Percentiles rank a stretch among this genome's conserved stretches.
phyloP scores from a whole-genome alignment of 225 moss, liverwort and hornwort species.

The Pleurozium schreberi region DNA sequence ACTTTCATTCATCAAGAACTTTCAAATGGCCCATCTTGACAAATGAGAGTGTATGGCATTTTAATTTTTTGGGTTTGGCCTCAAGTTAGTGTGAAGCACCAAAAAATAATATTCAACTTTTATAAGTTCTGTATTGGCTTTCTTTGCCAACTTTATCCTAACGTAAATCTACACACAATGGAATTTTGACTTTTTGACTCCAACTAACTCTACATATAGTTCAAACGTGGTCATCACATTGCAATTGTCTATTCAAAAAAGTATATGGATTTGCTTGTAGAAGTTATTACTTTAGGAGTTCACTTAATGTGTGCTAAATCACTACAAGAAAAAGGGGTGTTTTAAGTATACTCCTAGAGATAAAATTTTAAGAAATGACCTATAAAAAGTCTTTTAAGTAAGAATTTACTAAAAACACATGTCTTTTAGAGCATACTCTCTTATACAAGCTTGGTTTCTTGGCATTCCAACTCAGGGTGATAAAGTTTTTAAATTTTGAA shows the following conservation, averaged over 20 bases:
- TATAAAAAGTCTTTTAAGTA: too few species aligned
- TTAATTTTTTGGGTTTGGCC: not conserved
- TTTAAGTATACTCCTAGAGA: too few species aligned
- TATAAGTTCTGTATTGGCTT: not conserved
- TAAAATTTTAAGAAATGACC: not conserved
- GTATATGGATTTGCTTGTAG: accelerated
- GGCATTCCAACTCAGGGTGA: too few species aligned
- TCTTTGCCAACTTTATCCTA: not conserved
- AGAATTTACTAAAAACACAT: too few species aligned
- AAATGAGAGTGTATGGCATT: not conserved
- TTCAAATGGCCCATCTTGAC: not conserved
- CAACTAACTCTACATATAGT: accelerated
- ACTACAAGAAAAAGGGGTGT: not conserved
- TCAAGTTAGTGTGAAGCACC: accelerated
- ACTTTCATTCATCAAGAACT: not conserved
- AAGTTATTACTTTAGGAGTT: not conserved
- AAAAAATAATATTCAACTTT: not conserved
- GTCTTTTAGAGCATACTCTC: too few species aligned
- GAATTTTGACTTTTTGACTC: not conserved
- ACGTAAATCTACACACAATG: too few species aligned
- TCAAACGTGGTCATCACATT: not conserved
- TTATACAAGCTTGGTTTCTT: too few species aligned
- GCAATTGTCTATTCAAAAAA: not conserved
- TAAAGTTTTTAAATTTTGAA: too few species aligned
- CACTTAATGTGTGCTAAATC: not conserved